Conservation (phyloP, 2,329 filamentous ascomycete genomes). For the Raffaelea albimanens region DNA sequence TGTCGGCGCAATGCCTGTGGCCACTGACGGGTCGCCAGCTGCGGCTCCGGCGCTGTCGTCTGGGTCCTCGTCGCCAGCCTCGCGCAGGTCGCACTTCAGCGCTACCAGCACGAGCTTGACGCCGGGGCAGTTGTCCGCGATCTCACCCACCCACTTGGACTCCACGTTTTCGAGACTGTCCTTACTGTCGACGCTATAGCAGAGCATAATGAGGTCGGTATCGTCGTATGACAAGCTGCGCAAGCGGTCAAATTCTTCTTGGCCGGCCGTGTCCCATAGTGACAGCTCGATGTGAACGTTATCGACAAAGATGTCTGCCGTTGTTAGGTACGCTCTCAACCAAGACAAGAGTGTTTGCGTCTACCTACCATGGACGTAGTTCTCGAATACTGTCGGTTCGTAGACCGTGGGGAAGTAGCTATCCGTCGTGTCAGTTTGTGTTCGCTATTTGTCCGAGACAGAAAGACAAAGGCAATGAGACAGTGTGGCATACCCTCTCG, state of each 20-base stretch:
- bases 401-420: constrained; percentile 98
- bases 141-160: constrained; percentile 97
- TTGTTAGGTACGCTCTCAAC: not conserved
- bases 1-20: constrained; percentile 52
- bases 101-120: constrained; percentile 93
- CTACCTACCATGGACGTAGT: constrained; percentile 98
- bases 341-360: constrained; percentile 17
- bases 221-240: constrained; percentile 91
- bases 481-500: constrained; percentile 84
- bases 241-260: constrained; percentile 97
- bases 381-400: constrained; percentile 97
- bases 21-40: constrained; percentile 52
- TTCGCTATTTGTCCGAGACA: constrained; percentile 6
- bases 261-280: constrained; percentile 95
- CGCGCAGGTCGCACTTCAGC: constrained; percentile 91
- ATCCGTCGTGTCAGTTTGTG: constrained; percentile 10
- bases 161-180: constrained; percentile 98
- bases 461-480: too few relatives aligned
- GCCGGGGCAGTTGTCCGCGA: constrained; percentile 92
- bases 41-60: constrained; percentile 27
- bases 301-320: constrained; percentile 90
- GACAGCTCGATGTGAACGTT: constrained; percentile 94
- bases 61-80: constrained; percentile 64
- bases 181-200: constrained; percentile 93
- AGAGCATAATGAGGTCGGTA: constrained; percentile 97